These are phyloP conservation scores for Cronartium quercuum DNA, from an alignment of 1,284 basidiomycete genomes.

Conservation along the genomic window DNA sequence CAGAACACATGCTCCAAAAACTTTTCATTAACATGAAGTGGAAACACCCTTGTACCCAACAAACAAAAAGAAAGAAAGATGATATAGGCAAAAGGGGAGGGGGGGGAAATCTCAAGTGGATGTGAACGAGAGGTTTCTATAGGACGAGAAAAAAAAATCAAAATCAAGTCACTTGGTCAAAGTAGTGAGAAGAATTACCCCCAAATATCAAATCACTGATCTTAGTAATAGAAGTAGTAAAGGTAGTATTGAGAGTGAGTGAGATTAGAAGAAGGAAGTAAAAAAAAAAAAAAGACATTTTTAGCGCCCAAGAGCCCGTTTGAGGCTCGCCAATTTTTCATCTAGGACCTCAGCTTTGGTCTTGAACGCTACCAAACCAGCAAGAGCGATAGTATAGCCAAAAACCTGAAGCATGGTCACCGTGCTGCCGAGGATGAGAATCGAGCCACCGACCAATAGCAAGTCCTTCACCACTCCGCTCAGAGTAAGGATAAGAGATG, in stretches of 20 bases:
- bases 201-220: too few species aligned
- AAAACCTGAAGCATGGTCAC: conserved; percentile 51
- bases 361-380: conserved; percentile 51
- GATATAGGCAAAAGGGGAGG: too few species aligned
- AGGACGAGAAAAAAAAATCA: too few species aligned
- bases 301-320: conserved; percentile 3
- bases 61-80: too few species aligned
- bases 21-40: too few species aligned
- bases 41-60: too few species aligned
- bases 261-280: not conserved
- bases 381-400: conserved; percentile 48
- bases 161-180: too few species aligned
- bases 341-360: conserved; percentile 43
- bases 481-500: conserved; percentile 51
- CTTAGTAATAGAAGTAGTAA: not conserved
- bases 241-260: not conserved
- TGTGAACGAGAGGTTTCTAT: too few species aligned
- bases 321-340: conserved; percentile 14
- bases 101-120: too few species aligned
- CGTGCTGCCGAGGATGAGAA: conserved; percentile 52
- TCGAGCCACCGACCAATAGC: conserved; percentile 52
- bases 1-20: too few species aligned
- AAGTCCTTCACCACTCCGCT: conserved; percentile 52
- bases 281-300: not conserved
- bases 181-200: too few species aligned